These are phyloP conservation scores for Artemisia annua DNA, from an alignment of 129 eudicot species.

Conservation along the genomic window DNA sequence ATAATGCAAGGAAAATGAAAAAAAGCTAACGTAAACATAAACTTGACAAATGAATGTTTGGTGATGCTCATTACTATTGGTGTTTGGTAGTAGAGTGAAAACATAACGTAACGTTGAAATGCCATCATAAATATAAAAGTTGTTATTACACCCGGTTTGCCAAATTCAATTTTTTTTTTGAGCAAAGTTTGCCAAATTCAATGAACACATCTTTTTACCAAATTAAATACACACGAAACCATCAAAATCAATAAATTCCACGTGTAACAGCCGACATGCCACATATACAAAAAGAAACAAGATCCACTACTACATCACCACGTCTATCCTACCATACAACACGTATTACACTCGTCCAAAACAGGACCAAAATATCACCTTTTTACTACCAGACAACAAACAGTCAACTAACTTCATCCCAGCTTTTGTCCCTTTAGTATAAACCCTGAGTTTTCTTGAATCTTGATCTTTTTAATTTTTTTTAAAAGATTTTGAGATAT, in stretches of 20 bases:
- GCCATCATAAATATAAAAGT: no score
- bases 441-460: neutral
- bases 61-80: no score
- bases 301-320: conserved; percentile 27
- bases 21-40: no score
- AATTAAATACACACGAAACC: neutral
- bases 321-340: conserved; percentile 11
- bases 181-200: no score
- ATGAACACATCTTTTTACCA: neutral
- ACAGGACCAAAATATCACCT: conserved; percentile 4
- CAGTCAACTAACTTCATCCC: neutral
- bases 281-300: neutral
- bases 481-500: no score
- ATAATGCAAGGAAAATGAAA: no score
- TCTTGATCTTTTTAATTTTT: neutral
- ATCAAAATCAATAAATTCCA: conserved; percentile 7
- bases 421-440: neutral
- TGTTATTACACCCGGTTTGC: no score
- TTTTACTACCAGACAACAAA: conserved; percentile 3
- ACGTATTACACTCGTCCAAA: conserved; percentile 32
- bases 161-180: no score
- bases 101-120: no score
- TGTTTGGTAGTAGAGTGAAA: no score
- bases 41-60: no score
- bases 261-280: conserved; percentile 28